Conservation (phyloP, 2,329 filamentous ascomycete genomes). For the Didymella pinodella region DNA sequence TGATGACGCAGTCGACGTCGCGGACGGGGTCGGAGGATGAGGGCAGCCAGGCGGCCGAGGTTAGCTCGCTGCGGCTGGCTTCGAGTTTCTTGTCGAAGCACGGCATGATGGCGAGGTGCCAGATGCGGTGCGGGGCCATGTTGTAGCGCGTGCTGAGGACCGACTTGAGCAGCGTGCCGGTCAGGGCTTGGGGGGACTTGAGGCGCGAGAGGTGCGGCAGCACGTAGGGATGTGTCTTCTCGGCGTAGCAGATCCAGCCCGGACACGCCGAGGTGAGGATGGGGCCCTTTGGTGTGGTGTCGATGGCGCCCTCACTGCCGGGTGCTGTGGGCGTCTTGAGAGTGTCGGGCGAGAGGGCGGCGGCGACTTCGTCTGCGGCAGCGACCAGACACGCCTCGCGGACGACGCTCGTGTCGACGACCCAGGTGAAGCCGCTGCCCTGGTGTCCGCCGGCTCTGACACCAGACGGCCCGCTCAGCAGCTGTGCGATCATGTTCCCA, state of each 20-base stretch:
- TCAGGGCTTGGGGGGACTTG: conserved; percentile 92
- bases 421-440: conserved; percentile 83
- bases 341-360: conserved; percentile 42
- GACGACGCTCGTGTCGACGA: conserved; percentile 86
- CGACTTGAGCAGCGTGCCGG: conserved; percentile 89
- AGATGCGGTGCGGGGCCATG: conserved; percentile 80
- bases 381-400: conserved; percentile 81
- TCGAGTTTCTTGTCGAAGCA: conserved; percentile 99
- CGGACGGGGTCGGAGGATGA: conserved; percentile 60
- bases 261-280: conserved; percentile 91
- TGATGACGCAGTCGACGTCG: conserved; percentile 98
- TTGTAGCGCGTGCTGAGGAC: conserved; percentile 75
- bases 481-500: conserved; percentile 80
- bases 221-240: conserved; percentile 95
- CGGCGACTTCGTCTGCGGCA: conserved; percentile 57
- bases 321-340: conserved; percentile 33
- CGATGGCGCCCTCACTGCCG: conserved; percentile 45
- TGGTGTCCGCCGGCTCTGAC: conserved; percentile 74
- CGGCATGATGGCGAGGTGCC: conserved; percentile 96
- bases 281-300: conserved; percentile 64
- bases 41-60: conserved; percentile 73
- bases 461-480: conserved; percentile 75
- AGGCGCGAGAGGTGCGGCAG: conserved; percentile 88
- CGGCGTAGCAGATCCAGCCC: conserved; percentile 98
- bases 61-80: conserved; percentile 91